phyloP scores from a whole-genome alignment of 805 yeast genomes.

The Priceomyces carsonii region DNA sequence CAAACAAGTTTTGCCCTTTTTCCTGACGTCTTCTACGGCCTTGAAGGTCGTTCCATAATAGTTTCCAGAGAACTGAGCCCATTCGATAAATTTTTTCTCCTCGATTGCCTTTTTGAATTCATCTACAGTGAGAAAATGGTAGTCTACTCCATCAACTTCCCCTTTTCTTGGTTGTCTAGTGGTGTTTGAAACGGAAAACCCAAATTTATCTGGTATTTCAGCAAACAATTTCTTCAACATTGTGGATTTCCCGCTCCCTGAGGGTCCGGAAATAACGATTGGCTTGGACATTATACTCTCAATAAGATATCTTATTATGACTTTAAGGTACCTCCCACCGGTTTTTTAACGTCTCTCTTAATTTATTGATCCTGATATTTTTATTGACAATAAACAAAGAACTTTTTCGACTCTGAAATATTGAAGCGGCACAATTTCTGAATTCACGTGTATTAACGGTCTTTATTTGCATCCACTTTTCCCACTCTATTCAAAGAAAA shows the following conservation, averaged over 20 bases:
- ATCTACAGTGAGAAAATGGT: constrained; percentile 81
- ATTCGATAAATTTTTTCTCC: constrained; percentile 81
- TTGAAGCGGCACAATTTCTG: not conserved
- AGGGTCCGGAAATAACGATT: constrained; percentile 94
- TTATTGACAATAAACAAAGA: constrained; percentile 1
- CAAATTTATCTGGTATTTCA: constrained; percentile 87
- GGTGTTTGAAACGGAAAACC: constrained; percentile 92
- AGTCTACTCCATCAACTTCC: constrained; percentile 85
- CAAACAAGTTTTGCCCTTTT: constrained; percentile 74
- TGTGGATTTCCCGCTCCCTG: constrained; percentile 96
- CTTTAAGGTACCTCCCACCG: not conserved
- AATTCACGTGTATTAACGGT: not conserved
- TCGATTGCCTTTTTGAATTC: constrained; percentile 76
- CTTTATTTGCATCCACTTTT: constrained; percentile 3
- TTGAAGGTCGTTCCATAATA: constrained; percentile 92
- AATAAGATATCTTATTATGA: not conserved
- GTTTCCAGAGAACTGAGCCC: constrained; percentile 98
- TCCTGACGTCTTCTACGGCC: constrained; percentile 74
- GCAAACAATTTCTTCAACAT: constrained; percentile 84
- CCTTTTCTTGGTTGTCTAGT: constrained; percentile 92
- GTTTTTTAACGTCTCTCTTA: not conserved
- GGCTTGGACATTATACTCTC: constrained; percentile 55
- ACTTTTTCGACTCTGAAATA: constrained; percentile 4
- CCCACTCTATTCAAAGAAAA: not conserved
- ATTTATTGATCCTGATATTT: not conserved